Evolutionary conservation across 1,139 yeast species (phyloP).

Genomic region (Taiozyma sp.): DNA sequence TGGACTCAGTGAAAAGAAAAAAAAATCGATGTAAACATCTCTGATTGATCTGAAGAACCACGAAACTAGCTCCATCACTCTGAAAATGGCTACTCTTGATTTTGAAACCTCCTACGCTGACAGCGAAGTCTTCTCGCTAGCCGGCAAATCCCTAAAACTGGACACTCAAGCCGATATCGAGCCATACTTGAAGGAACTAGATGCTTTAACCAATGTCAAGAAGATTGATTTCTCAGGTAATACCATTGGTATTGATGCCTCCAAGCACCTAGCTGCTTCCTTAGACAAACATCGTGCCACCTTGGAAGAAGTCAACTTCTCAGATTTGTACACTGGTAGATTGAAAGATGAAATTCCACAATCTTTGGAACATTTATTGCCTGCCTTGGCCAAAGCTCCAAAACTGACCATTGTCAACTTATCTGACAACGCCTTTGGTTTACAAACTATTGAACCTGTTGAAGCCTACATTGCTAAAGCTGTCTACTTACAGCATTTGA

Average conservation of each 20-base stretch:
- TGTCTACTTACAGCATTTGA: conserved; percentile 75
- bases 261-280: conserved; percentile 64
- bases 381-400: conserved; percentile 65
- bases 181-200: conserved; percentile 55
- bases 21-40: not conserved
- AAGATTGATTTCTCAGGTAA: conserved; percentile 85
- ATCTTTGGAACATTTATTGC: conserved; percentile 67
- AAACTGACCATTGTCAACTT: conserved; percentile 71
- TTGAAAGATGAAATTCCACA: conserved; percentile 92
- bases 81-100: conserved; percentile 32
- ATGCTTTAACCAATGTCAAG: conserved; percentile 37
- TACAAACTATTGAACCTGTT: conserved; percentile 88
- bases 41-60: not conserved
- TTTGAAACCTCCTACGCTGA: conserved; percentile 28
- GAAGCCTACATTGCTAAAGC: conserved; percentile 77
- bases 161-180: conserved; percentile 70
- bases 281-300: conserved; percentile 44
- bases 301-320: conserved; percentile 67
- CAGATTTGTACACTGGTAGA: conserved; percentile 93
- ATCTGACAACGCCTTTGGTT: conserved; percentile 95
- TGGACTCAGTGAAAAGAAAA: not conserved
- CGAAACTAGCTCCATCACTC: not conserved
- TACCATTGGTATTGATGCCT: conserved; percentile 90
- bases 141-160: conserved; percentile 76
- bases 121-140: conserved; percentile 47